Evolutionary conservation across 768 basidiomycete genomes (phyloP).

Genomic region (Mycena polygramma): DNA sequence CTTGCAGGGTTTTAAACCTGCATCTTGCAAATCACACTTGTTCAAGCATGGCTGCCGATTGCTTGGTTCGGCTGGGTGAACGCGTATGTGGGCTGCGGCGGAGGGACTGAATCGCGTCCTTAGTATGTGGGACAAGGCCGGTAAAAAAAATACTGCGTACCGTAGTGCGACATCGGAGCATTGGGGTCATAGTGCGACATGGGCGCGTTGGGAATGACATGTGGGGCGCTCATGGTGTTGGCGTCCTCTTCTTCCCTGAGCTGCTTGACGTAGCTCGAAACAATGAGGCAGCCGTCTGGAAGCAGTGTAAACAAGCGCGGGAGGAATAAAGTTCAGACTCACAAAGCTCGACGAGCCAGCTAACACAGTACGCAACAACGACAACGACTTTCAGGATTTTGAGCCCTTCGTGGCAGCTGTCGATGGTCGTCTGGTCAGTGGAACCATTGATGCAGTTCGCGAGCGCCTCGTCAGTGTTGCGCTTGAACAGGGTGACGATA

Average conservation of each 20-base stretch:
- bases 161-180: constrained; percentile 40
- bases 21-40: not conserved
- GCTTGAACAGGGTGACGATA: constrained; percentile 62
- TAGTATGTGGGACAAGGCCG: not conserved
- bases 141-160: not conserved
- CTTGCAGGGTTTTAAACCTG: not conserved
- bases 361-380: constrained; percentile 60
- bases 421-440: constrained; percentile 44
- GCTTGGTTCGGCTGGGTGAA: constrained; percentile 32
- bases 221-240: constrained; percentile 34
- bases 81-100: constrained; percentile 26
- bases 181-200: constrained; percentile 40
- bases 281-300: constrained; percentile 65
- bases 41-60: constrained; percentile 24
- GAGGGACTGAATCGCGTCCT: not conserved
- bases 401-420: constrained; percentile 58
- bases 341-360: constrained; percentile 71
- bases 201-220: constrained; percentile 40
- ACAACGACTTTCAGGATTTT: constrained; percentile 57
- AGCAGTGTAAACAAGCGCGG: constrained; percentile 11
- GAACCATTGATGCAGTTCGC: constrained; percentile 54
- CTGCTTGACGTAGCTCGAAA: constrained; percentile 66
- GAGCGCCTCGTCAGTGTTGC: constrained; percentile 52
- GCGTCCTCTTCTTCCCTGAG: constrained; percentile 62
- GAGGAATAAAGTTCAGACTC: constrained; percentile 41